Conservation (phyloP, 495 filamentous ascomycete genomes). For the Aspergillus olivimuriae region DNA sequence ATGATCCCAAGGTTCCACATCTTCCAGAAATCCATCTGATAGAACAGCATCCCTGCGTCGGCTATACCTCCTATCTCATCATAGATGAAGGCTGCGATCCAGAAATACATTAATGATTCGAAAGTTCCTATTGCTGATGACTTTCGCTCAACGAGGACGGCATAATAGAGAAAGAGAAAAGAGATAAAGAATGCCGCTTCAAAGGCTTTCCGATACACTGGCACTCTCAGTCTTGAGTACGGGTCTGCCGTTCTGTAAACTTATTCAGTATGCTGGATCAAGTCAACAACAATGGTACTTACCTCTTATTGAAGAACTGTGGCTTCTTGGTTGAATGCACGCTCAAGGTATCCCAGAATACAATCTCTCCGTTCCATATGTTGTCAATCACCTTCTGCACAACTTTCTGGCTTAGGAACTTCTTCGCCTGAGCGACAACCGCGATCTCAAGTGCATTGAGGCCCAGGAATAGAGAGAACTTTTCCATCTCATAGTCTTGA, state of each 20-base stretch:
- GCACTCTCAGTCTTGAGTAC: constrained; percentile 78
- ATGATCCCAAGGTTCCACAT: constrained; percentile 86
- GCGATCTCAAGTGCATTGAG: constrained; percentile 89
- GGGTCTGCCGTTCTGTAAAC: constrained; percentile 59
- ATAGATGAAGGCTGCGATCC: constrained; percentile 82
- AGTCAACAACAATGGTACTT: no score
- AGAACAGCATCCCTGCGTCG: constrained; percentile 78
- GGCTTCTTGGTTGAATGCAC: constrained; percentile 74
- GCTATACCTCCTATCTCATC: constrained; percentile 78
- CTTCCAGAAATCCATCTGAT: constrained; percentile 85
- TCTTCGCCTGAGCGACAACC: constrained; percentile 80
- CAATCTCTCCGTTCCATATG: constrained; percentile 87
- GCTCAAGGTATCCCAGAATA: constrained; percentile 82
- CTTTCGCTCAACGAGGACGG: constrained; percentile 63
- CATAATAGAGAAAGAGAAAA: constrained; percentile 80
- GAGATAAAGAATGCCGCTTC: constrained; percentile 80
- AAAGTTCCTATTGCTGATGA: constrained; percentile 40
- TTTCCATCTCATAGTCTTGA: constrained; percentile 40
- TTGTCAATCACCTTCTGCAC: constrained; percentile 84
- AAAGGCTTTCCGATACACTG: constrained; percentile 86
- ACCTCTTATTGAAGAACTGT: constrained; percentile 69
- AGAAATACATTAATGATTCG: constrained; percentile 51
- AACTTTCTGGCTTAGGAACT: constrained; percentile 77
- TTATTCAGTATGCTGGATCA: background rate
- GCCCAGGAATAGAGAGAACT: constrained; percentile 61